Conservation (phyloP, 805 yeast species). For the Kazachstania martiniae region DNA sequence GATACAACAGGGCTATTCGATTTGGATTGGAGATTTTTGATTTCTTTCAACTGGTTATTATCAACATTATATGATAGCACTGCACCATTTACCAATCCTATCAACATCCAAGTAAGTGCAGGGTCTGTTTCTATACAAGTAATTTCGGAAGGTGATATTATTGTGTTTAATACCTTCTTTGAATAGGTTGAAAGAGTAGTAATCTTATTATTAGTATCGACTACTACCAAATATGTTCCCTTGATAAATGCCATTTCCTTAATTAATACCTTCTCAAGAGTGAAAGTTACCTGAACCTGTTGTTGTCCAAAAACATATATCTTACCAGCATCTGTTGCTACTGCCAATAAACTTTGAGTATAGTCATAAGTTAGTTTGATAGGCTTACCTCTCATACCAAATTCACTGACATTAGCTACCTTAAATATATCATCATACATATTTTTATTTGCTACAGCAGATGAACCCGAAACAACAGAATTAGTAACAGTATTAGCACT, state of each 20-base stretch:
- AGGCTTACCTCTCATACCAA: constrained; percentile 57
- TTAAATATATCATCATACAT: no score
- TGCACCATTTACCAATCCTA: constrained; percentile 74
- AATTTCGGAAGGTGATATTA: constrained; percentile 55
- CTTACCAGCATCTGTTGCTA: constrained; percentile 60
- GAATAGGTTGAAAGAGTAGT: constrained; percentile 61
- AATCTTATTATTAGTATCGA: constrained; percentile 51
- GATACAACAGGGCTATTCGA: constrained; percentile 52
- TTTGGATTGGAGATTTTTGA: constrained; percentile 62
- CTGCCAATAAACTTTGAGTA: constrained; percentile 74
- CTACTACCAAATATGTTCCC: constrained; percentile 69
- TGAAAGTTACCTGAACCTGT: constrained; percentile 60
- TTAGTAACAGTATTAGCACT: no score
- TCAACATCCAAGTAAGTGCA: constrained; percentile 70
- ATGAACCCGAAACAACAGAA: no score
- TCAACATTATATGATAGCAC: constrained; percentile 72
- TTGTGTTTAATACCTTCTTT: constrained; percentile 47
- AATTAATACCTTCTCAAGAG: constrained; percentile 41
- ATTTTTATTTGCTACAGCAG: no score
- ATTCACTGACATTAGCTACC: no score
- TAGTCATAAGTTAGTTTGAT: constrained; percentile 74
- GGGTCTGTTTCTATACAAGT: constrained; percentile 73
- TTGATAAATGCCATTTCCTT: constrained; percentile 55
- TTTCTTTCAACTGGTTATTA: constrained; percentile 54
- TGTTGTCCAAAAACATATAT: constrained; percentile 78